phyloP scores from a whole-genome alignment of 768 basidiomycete species.

The Pleurotus tuoliensis region DNA sequence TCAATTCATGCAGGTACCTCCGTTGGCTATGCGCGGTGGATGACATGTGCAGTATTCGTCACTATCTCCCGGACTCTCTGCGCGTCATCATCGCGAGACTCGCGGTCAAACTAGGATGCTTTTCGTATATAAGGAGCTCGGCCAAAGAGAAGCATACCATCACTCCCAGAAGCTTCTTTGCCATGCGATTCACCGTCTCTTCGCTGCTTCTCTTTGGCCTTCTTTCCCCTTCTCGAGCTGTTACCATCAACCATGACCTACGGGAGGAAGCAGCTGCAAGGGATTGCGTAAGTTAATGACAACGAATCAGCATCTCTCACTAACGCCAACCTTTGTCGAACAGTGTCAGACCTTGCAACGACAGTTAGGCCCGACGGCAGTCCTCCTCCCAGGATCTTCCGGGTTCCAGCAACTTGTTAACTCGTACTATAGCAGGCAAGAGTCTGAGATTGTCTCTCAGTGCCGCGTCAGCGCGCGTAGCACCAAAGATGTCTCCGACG shows the following conservation, averaged over 20 bases:
- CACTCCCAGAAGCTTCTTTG: constrained; percentile 1
- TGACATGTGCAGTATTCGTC: too few species aligned
- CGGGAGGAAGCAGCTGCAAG: neutral
- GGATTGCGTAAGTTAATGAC: neutral
- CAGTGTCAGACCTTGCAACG: neutral
- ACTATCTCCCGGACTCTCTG: too few species aligned
- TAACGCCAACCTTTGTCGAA: neutral
- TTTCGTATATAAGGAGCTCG: constrained; percentile 1
- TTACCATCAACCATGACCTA: neutral
- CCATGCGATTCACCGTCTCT: constrained; percentile 1
- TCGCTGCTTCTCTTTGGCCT: constrained; percentile 5
- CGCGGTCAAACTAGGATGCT: too few species aligned
- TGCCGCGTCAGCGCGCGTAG: neutral
- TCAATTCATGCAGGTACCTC: too few species aligned
- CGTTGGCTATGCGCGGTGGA: too few species aligned
- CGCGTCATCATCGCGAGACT: too few species aligned
- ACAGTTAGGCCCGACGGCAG: neutral
- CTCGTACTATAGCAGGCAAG: constrained; percentile 3
- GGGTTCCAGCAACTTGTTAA: neutral
- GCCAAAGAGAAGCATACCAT: neutral
- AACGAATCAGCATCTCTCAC: neutral
- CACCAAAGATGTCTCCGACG: constrained; percentile 2
- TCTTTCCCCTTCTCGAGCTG: neutral
- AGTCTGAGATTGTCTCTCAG: neutral
- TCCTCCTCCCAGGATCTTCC: neutral